Conservation (phyloP, 352 stramenopile species). For the Phytophthora uliginosa region DNA sequence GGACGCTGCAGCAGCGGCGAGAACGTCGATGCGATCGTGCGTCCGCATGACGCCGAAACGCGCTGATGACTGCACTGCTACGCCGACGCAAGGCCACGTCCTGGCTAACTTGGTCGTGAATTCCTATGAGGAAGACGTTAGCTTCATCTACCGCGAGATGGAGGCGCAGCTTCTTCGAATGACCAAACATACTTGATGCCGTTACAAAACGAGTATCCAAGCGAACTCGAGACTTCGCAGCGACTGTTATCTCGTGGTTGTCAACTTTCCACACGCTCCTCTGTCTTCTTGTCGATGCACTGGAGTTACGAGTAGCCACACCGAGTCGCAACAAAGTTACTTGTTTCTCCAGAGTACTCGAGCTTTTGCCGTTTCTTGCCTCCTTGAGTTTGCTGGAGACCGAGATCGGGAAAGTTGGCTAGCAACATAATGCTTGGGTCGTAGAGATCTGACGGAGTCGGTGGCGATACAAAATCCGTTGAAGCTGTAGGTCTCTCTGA, state of each 20-base stretch:
- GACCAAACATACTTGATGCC: constrained; percentile 21
- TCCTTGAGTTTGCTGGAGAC: no score
- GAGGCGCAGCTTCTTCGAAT: constrained; percentile 41
- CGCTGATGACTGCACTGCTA: constrained; percentile 11
- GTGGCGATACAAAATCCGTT: no score
- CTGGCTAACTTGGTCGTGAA: constrained; percentile 42
- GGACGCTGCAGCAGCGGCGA: constrained; percentile 8
- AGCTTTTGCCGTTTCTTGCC: no score
- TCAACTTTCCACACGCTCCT: not conserved
- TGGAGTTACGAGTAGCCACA: not conserved
- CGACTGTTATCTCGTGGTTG: not conserved
- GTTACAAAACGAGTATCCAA: not conserved
- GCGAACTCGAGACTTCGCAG: not conserved
- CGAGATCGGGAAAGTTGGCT: no score
- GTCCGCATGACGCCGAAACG: constrained; percentile 36
- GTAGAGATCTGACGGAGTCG: no score
- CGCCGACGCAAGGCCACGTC: constrained; percentile 4
- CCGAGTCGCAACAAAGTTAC: no score
- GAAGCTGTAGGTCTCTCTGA: no score
- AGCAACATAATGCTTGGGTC: no score
- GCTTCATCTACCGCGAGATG: constrained; percentile 51
- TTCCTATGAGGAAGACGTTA: constrained; percentile 49
- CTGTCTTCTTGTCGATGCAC: not conserved
- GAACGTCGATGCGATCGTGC: constrained; percentile 39
- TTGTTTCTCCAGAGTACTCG: no score